These are phyloP conservation scores for Xylariaceae sp. DNA, from an alignment of 2,329 filamentous ascomycete species.

Conservation along the genomic window DNA sequence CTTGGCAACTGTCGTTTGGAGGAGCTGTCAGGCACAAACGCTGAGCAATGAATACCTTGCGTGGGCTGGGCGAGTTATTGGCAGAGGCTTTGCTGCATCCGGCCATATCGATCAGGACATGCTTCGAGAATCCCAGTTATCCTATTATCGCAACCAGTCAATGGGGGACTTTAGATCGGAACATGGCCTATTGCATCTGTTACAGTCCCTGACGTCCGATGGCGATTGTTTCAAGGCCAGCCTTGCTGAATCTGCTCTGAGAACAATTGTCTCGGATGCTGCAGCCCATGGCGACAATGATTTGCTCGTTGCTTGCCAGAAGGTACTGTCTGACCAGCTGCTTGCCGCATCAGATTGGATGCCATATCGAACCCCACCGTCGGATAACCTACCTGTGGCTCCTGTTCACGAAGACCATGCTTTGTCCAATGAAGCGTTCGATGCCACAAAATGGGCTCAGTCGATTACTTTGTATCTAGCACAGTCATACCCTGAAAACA, in stretches of 20 bases:
- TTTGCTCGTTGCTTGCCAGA: conserved; percentile 54
- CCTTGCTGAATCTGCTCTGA: conserved; percentile 62
- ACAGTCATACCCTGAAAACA: conserved; percentile 60
- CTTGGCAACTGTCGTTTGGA: conserved; percentile 72
- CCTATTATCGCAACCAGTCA: conserved; percentile 51
- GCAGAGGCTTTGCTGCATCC: conserved; percentile 78
- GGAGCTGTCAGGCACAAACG: conserved; percentile 68
- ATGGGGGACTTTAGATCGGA: conserved; percentile 61
- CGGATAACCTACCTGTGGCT: conserved; percentile 46
- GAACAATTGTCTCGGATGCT: conserved; percentile 59
- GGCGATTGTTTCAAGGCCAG: conserved; percentile 59
- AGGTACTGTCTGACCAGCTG: conserved; percentile 55
- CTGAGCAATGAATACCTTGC: conserved; percentile 71
- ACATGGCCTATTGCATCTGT: conserved; percentile 61
- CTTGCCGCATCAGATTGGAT: conserved; percentile 60
- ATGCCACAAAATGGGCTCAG: conserved; percentile 60
- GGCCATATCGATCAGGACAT: conserved; percentile 67
- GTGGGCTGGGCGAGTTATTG: conserved; percentile 86
- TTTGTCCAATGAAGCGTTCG: conserved; percentile 45
- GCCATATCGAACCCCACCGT: conserved; percentile 57
- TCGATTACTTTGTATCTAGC: conserved; percentile 64
- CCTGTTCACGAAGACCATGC: conserved; percentile 34
- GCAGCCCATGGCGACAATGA: conserved; percentile 49
- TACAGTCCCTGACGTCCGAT: conserved; percentile 64
- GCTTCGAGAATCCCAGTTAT: conserved; percentile 60